Evolutionary conservation across 805 yeast genomes (phyloP), one percentile per base, ranked within the genome.

Genomic region (Candida gorgasii): DNA sequence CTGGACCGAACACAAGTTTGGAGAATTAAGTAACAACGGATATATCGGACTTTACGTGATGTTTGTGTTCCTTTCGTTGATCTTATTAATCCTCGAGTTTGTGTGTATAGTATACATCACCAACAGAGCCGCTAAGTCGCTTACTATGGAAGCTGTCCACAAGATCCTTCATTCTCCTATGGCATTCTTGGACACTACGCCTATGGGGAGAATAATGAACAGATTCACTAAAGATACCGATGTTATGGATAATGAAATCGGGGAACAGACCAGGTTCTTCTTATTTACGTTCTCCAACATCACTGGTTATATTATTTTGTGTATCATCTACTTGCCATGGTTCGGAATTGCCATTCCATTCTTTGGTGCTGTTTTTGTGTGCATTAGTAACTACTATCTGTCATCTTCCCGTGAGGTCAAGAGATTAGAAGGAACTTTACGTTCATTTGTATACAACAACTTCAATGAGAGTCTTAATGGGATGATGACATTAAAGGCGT

Each of bases 141-240:
- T 89, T 55, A 87, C 86, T 55, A 65, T 82, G 34, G 51, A 52
- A 37, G 90, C 95, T 0, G 72, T 82, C 40, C 62, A 72, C 35
- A 74, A 69, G 24, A 67, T 89, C 11, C 65, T 89, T 45, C 81
- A 80, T 46, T 81, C 92, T 2, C 95, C 95, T 33, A 86, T 87
- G 90, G 63, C 81, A 1, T 89, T 78, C 57, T 73, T 88, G 63
- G 96, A 89, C 56, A 80, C 88, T 8, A 86, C 95, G 0, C 96
- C 97, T 14, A 74, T 86, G 69, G 96, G 97, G 1, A 73, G 96
- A 51, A 81, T 89, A 44, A 67, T 89, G 59, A 89, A 88, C 63
- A 72, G 96, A 50, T 88, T 88, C 61, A 87, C 96, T 2, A 87
- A 87, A 53, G 97, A 89, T 61, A 84, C 93, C 0, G 95, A 89